phyloP scores from a whole-genome alignment of 2,329 filamentous ascomycete genomes.

The Leptoxyphium fumago region DNA sequence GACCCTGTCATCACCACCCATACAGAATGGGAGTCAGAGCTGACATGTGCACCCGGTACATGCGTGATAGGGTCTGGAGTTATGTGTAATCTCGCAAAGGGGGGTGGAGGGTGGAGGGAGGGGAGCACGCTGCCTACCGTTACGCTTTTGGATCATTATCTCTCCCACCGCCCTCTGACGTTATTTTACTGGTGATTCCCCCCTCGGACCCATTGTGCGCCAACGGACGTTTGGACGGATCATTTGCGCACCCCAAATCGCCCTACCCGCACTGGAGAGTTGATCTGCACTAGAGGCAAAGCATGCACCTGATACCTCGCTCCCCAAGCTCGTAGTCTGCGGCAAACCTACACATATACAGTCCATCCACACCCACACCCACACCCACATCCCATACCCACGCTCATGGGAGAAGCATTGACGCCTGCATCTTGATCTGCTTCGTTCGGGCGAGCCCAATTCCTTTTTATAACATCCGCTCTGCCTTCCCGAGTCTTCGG shows the following conservation, averaged over 20 bases:
- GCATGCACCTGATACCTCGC: background rate
- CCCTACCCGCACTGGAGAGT: background rate
- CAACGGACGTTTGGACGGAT: background rate
- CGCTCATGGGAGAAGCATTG: background rate
- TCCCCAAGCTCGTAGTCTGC: too few relatives aligned
- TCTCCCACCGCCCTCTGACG: background rate
- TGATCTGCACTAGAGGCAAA: background rate
- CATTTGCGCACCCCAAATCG: background rate
- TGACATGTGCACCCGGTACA: too few relatives aligned
- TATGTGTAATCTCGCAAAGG: too few relatives aligned
- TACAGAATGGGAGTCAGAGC: too few relatives aligned
- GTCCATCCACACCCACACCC: background rate
- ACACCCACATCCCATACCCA: background rate
- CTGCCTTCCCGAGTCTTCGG: too few relatives aligned
- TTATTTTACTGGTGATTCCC: background rate
- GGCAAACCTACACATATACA: too few relatives aligned
- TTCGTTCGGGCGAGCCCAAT: too few relatives aligned
- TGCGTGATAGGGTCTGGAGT: too few relatives aligned
- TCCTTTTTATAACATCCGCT: too few relatives aligned
- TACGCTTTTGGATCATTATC: background rate
- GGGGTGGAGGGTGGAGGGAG: too few relatives aligned
- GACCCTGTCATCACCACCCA: too few relatives aligned
- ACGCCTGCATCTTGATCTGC: too few relatives aligned
- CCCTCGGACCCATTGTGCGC: background rate
- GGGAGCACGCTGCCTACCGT: background rate